A percentile compares a stretch with the other conserved stretches of the same genome.
Evolutionary conservation across 805 yeast genomes (phyloP).

Genomic region (Debaryomyces tyrocola): DNA sequence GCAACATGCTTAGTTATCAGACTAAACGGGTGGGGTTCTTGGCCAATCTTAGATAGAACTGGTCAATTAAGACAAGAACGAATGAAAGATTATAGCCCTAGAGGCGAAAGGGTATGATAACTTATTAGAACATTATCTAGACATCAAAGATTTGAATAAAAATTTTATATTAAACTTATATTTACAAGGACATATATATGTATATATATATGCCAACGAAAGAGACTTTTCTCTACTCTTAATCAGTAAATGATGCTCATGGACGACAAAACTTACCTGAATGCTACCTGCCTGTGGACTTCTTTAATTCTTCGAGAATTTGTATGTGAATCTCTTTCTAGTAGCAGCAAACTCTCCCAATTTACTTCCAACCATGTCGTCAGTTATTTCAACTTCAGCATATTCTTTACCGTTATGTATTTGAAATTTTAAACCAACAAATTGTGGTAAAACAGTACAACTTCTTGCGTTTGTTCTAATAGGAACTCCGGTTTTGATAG

Average conservation of each 20-base stretch:
- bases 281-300: not conserved
- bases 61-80: constrained; percentile 78
- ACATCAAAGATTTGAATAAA: not conserved
- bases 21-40: constrained; percentile 88
- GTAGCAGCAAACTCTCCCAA: constrained; percentile 96
- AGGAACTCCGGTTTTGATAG: constrained; percentile 76
- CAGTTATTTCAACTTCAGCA: constrained; percentile 80
- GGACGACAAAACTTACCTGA: too few relatives aligned
- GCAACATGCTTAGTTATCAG: constrained; percentile 88
- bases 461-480: constrained; percentile 95
- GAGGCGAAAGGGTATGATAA: constrained; percentile 8
- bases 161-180: not conserved
- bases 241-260: too few relatives aligned
- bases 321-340: constrained; percentile 81
- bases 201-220: too few relatives aligned
- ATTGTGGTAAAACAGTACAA: constrained; percentile 93
- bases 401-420: constrained; percentile 96
- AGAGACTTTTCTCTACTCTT: too few relatives aligned
- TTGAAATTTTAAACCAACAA: constrained; percentile 91
- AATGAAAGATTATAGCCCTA: constrained; percentile 45
- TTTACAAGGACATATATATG: not conserved
- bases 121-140: not conserved
- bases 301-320: constrained; percentile 65
- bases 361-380: constrained; percentile 96
- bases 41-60: constrained; percentile 84